Percentiles rank a stretch among this genome's conserved stretches.
These are phyloP conservation scores for Rauvolfia tetraphylla DNA, from an alignment of 257 asterid genomes.

Conservation along the genomic window DNA sequence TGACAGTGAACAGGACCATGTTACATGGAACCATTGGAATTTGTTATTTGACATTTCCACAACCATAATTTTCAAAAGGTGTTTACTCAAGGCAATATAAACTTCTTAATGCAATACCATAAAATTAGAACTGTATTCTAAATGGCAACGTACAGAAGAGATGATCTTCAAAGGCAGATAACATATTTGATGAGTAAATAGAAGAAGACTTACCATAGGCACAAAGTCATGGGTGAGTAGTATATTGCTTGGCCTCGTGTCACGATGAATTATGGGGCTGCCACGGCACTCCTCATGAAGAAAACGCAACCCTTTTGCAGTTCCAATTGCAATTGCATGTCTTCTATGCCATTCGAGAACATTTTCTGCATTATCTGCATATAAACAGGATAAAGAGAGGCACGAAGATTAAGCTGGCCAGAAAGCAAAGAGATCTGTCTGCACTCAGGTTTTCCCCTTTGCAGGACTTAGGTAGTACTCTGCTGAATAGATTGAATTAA, in stretches of 20 bases:
- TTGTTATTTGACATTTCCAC: background rate
- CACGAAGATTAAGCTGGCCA: background rate
- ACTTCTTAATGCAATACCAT: background rate
- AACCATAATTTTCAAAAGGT: background rate
- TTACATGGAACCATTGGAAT: background rate
- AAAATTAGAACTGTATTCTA: background rate
- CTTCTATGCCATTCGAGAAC: conserved; percentile 73
- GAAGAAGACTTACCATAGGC: conserved; percentile 48
- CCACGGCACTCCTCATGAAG: conserved; percentile 88
- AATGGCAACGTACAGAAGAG: background rate
- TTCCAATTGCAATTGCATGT: conserved; percentile 65
- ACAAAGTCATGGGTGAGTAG: conserved; percentile 74
- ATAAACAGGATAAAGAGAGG: conserved; percentile 3
- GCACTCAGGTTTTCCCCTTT: background rate
- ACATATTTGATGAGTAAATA: background rate
- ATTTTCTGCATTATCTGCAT: conserved; percentile 40
- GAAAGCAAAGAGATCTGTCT: background rate
- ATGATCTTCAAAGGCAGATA: background rate
- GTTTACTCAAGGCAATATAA: background rate
- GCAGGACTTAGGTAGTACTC: background rate
- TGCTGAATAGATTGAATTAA: background rate
- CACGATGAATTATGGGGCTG: conserved; percentile 80
- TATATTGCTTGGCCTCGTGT: conserved; percentile 74
- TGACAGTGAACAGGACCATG: background rate
- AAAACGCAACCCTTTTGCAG: conserved; percentile 76